Base-by-base conservation (phyloP, 2,329 filamentous ascomycete species). In the Hawksworthiomyces lignivorus region DNA sequence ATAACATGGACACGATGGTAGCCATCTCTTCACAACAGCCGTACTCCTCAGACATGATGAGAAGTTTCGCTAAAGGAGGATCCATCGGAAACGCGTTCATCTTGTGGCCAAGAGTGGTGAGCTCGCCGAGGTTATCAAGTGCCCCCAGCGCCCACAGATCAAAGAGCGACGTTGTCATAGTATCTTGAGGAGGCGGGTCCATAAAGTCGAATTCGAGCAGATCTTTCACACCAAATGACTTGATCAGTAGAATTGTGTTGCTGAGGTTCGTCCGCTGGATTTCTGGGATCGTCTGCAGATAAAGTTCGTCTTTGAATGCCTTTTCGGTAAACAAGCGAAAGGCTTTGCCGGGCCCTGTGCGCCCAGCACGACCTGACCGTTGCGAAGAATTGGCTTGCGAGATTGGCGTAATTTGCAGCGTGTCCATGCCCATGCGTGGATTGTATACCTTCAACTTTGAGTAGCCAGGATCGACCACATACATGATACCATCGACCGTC, bases 51-150 rank as follows among this genome's bases (percentile, higher is more conserved):
- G 88, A 83, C 34, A 85, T 95, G 57, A 98, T 95, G 42, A 98
- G 75, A 11, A 98, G 78, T 62, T 98, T 98, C 7, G 90, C 88
- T 9, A 98, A 71, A 0, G 89, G 89, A 0, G 92, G 92, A 50
- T 98, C 92, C 90, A 98, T 98, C 1, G 92, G 92, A 55, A 97
- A 98, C 2, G 87, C 84, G 20, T 92, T 96, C 92, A 98, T 98
- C 52, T 85, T 89, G 33, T 77, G 79, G 22, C 92, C 92, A 1
- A 98, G 75, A 1, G 78, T 70, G 0, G 92, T 98, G 20, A 98
- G 73, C 51, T 96, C 87, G 27, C 92, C 94, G 14, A 97, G 74
- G 53, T 98, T 96, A 59, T 96, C 87, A 11, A 98, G 66, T 0
- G 92, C 90, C 1, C 92, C 92, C 0, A 98, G 72, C 0, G 92